Evolutionary conservation across 1,284 basidiomycete species (phyloP), one percentile per base, ranked within the genome.

Genomic region (Hemileia vastatrix): DNA sequence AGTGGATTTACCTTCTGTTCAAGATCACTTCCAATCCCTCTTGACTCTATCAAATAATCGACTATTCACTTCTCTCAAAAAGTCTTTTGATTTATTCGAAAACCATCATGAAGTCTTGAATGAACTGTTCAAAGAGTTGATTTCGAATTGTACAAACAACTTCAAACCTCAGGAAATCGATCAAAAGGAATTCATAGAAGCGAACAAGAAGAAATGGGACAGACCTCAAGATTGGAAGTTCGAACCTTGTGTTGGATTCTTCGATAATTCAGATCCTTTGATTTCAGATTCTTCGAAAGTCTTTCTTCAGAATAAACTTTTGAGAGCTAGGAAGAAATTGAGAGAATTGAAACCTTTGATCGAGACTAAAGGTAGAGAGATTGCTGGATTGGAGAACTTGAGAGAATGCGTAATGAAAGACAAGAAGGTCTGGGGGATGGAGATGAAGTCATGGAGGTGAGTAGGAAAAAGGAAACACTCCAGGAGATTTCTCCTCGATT

Each of bases 161-260:
- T n/a, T n/a, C n/a, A n/a, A n/a, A n/a, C n/a, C n/a, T n/a, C n/a
- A n/a, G n/a, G n/a, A n/a, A n/a, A n/a, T n/a, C n/a, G n/a, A n/a
- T n/a, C n/a, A n/a, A n/a, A n/a, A n/a, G n/a, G n/a, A n/a, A n/a
- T n/a, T n/a, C n/a, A n/a, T n/a, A n/a, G n/a, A n/a, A n/a, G n/a
- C n/a, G n/a, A n/a, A n/a, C n/a, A n/a, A n/a, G n/a, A n/a, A n/a
- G n/a, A n/a, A n/a, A n/a, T n/a, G n/a, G n/a, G n/a, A n/a, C 27
- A 6, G 27, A 55, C 69, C 69, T 6, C 33, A 32, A 9, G 68
- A 66, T 21, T 68, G 65, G 64, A 48, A 53, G 1, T 70, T 70
- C 18, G 69, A 70, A 62, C 69, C 69, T 3, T 70, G 69, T 27
- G 56, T 65, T 9, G 69, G 68, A 60, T 70, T 70, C 53, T 70